phyloP scores from a whole-genome alignment of 2,329 filamentous ascomycete species.

The Polychaeton citri region DNA sequence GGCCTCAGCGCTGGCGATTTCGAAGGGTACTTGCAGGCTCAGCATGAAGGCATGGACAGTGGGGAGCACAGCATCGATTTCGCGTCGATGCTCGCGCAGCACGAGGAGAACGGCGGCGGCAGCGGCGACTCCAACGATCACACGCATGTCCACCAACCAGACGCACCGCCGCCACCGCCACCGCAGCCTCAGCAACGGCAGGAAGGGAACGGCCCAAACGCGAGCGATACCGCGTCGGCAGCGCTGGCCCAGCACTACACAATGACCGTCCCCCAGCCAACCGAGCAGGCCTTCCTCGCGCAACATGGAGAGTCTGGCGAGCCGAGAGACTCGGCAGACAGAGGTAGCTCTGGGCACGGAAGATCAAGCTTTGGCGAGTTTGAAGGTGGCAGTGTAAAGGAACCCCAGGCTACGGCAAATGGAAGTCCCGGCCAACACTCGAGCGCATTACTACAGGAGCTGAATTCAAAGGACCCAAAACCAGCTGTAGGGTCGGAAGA shows the following conservation, averaged over 20 bases:
- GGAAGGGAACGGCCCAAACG: conserved; percentile 29
- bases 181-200: conserved; percentile 2
- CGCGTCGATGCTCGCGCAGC: conserved; percentile 18
- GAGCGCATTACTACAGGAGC: not conserved
- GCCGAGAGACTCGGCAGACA: conserved; percentile 3
- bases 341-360: conserved; percentile 6
- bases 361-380: conserved; percentile 5
- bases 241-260: conserved; percentile 37
- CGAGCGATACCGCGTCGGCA: conserved; percentile 48
- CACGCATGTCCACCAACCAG: conserved; percentile 13
- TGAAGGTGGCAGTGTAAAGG: conserved; percentile 5
- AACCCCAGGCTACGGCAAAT: not conserved
- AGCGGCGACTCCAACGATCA: conserved; percentile 7
- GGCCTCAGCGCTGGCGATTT: conserved; percentile 9
- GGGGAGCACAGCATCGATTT: conserved; percentile 31
- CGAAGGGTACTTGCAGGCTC: conserved; percentile 20
- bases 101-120: conserved; percentile 12
- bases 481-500: conserved; percentile 90
- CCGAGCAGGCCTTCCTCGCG: conserved; percentile 34
- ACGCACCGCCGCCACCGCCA: conserved; percentile 24
- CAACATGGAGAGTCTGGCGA: conserved; percentile 3
- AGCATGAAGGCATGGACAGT: conserved; percentile 24
- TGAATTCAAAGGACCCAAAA: conserved; percentile 35
- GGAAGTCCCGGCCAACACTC: conserved; percentile 2
- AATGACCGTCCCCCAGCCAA: conserved; percentile 44